phyloP scores from a whole-genome alignment of 2,329 filamentous ascomycete genomes.

The Phoma sp. region DNA sequence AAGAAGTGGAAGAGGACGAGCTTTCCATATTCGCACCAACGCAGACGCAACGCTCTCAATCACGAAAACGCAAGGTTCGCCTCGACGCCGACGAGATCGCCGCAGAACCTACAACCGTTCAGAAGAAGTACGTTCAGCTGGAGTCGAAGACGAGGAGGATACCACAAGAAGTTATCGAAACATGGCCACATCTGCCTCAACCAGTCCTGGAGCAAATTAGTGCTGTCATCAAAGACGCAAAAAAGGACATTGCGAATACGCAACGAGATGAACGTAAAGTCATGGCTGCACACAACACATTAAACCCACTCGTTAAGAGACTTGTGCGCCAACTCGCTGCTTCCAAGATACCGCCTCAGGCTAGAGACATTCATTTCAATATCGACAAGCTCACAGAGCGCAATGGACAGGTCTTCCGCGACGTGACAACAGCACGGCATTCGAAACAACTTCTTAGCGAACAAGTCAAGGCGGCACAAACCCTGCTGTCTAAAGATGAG shows the following conservation, averaged over 20 bases:
- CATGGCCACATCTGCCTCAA: slow-evolving; percentile 63
- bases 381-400: slow-evolving; percentile 69
- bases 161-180: slow-evolving; percentile 45
- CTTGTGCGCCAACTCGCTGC: slow-evolving; percentile 65
- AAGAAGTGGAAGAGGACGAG: slow-evolving; percentile 13
- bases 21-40: slow-evolving; percentile 1
- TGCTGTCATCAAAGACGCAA: slow-evolving; percentile 63
- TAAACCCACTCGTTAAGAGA: slow-evolving; percentile 62
- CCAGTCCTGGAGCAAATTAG: slow-evolving; percentile 63
- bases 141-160: slow-evolving; percentile 45
- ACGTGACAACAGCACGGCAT: slow-evolving; percentile 67
- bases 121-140: slow-evolving; percentile 41
- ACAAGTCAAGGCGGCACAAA: slow-evolving; percentile 65
- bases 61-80: slow-evolving; percentile 31
- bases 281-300: slow-evolving; percentile 61
- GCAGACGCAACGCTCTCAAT: not conserved
- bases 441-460: slow-evolving; percentile 65
- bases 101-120: slow-evolving; percentile 20
- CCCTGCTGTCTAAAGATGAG: slow-evolving; percentile 36
- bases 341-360: slow-evolving; percentile 70
- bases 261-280: slow-evolving; percentile 56
- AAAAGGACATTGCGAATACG: slow-evolving; percentile 67
- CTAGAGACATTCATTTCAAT: slow-evolving; percentile 62
- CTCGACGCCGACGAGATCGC: slow-evolving; percentile 28
- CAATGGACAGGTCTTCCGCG: slow-evolving; percentile 55